A percentile compares a stretch with the other conserved stretches of the same genome.
Conservation (phyloP, 2,329 filamentous ascomycete genomes). For the Paraconiothyrium sp. region DNA sequence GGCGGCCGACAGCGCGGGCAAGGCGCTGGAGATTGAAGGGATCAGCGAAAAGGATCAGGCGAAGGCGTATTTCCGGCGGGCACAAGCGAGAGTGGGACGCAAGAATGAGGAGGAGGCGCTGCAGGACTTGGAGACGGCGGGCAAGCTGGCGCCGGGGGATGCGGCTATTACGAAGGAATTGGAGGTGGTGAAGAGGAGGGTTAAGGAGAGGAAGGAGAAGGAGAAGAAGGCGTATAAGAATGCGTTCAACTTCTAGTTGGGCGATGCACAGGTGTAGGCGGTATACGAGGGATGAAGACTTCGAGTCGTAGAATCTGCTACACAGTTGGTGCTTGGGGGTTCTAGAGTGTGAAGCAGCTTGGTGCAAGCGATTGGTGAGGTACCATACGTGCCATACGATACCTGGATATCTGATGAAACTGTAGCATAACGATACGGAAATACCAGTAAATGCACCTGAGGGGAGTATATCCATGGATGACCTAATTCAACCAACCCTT, state of each 20-base stretch:
- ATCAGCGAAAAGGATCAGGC: conserved; percentile 80
- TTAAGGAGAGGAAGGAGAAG: conserved; percentile 78
- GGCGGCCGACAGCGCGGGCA: conserved; percentile 73
- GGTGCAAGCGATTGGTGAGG: too few relatives aligned
- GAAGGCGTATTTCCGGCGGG: conserved; percentile 89
- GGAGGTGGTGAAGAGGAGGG: conserved; percentile 77
- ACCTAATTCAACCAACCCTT: too few relatives aligned
- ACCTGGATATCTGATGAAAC: too few relatives aligned
- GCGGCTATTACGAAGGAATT: conserved; percentile 79
- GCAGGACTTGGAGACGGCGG: conserved; percentile 55
- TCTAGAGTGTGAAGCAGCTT: too few relatives aligned
- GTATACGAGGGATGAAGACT: neutral
- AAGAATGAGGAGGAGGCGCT: conserved; percentile 85
- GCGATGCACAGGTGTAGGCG: neutral
- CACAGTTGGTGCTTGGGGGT: neutral
- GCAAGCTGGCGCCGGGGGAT: conserved; percentile 70
- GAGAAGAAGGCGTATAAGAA: conserved; percentile 94
- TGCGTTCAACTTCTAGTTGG: conserved; percentile 69
- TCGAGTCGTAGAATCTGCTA: neutral
- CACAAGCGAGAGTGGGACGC: conserved; percentile 74
- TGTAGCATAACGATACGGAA: too few relatives aligned
- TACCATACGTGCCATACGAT: too few relatives aligned
- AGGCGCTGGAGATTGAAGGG: conserved; percentile 73
- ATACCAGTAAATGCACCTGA: too few relatives aligned
- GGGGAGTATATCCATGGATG: too few relatives aligned